A percentile compares a stretch with the other conserved stretches of the same genome.
Conservation (phyloP, 1,139 yeast species). For the Zhuliangozyma parablackwelliae region DNA sequence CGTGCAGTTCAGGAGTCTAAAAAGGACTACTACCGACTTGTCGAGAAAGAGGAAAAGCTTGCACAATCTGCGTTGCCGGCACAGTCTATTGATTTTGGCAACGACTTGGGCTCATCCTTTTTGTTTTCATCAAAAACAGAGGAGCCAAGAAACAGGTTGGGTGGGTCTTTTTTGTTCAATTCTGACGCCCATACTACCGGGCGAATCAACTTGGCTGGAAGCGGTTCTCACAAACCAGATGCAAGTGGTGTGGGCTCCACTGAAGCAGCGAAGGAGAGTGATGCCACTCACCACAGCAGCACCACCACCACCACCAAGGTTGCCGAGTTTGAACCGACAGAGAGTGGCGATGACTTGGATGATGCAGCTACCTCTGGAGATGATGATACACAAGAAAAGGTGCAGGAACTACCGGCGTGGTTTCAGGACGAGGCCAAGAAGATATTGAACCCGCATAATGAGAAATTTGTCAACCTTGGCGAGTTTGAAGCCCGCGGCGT, state of each 20-base stretch:
- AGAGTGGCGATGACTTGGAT: conserved; percentile 4
- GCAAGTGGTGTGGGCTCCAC: too few relatives aligned
- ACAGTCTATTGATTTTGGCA: too few relatives aligned
- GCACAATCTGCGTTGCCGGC: too few relatives aligned
- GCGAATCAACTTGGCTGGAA: conserved; percentile 1
- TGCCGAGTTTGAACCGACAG: conserved; percentile 8
- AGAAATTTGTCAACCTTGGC: conserved; percentile 8
- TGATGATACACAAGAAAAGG: not conserved
- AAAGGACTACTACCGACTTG: conserved; percentile 23
- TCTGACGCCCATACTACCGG: conserved; percentile 7
- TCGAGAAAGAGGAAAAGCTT: too few relatives aligned
- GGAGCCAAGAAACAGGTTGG: conserved; percentile 1
- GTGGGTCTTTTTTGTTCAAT: conserved; percentile 8
- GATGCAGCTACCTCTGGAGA: conserved; percentile 2
- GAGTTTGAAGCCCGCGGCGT: conserved; percentile 1
- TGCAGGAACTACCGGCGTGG: conserved; percentile 27
- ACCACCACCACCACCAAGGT: not conserved
- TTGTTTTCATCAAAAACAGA: conserved; percentile 7
- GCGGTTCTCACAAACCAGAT: too few relatives aligned
- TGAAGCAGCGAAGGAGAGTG: too few relatives aligned
- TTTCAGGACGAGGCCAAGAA: conserved; percentile 19
- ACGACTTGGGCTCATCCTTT: conserved; percentile 11
- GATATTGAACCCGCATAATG: conserved; percentile 12
- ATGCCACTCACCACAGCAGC: too few relatives aligned
- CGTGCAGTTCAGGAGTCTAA: conserved; percentile 47